A percentile compares a stretch with the other conserved stretches of the same genome.
Conservation (phyloP, 768 basidiomycete species). For the Tylopilus rubrobrunneus region DNA sequence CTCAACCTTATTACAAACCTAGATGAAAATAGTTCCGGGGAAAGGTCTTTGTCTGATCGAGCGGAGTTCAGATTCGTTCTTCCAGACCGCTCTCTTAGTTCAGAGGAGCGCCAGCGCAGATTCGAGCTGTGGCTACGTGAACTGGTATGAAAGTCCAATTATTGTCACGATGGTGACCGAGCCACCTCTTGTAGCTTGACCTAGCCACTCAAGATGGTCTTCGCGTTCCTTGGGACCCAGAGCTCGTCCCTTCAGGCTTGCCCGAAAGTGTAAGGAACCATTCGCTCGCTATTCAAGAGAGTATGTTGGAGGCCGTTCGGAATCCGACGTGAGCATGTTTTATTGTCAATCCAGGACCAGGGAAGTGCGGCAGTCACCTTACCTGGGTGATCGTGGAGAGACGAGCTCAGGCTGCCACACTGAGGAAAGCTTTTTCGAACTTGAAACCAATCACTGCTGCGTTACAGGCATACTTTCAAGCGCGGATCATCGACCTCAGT, state of each 20-base stretch:
- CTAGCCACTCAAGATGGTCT: background rate
- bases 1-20: too few species aligned
- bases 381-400: too few species aligned
- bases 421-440: too few species aligned
- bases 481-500: background rate
- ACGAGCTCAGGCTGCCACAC: too few species aligned
- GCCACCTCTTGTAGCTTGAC: background rate
- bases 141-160: background rate
- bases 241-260: background rate
- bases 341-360: too few species aligned
- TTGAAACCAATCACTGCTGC: background rate
- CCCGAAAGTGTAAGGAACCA: rapidly evolving
- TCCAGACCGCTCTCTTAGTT: background rate
- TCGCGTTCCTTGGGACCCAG: background rate
- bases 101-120: background rate
- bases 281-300: too few species aligned
- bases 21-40: too few species aligned
- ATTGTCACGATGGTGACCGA: too few species aligned
- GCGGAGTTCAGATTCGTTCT: background rate
- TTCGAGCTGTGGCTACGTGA: background rate
- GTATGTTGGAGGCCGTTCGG: too few species aligned
- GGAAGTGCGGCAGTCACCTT: too few species aligned
- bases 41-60: too few species aligned
- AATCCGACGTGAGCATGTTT: too few species aligned
- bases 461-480: background rate